These are phyloP conservation scores for Pseudogymnoascus sp. DNA, from an alignment of 2,329 filamentous ascomycete genomes.

Conservation along the genomic window DNA sequence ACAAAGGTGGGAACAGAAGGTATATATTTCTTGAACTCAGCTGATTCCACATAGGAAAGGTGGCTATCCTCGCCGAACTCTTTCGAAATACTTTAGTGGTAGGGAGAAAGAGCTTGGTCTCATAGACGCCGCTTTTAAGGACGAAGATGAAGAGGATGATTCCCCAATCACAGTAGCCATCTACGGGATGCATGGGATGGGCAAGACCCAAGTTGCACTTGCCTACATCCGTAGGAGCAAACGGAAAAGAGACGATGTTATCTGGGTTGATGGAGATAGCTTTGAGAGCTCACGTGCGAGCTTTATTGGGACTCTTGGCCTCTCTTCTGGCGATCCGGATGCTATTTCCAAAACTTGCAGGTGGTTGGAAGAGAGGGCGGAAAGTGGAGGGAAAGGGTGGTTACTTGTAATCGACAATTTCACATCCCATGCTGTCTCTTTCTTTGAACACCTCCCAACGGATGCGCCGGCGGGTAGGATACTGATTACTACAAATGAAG, in stretches of 20 bases:
- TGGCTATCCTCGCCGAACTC: not conserved
- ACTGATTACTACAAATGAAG: not conserved
- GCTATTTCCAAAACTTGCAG: not conserved
- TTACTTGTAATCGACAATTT: not conserved
- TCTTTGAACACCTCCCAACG: not conserved
- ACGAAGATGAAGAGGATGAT: slow-evolving; percentile 7
- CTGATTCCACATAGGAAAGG: not conserved
- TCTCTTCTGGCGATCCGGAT: not conserved
- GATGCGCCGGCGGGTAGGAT: not conserved
- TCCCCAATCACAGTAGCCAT: slow-evolving; percentile 15
- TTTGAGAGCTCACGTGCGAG: not conserved
- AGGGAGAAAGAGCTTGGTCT: not conserved
- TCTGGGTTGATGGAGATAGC: slow-evolving; percentile 20
- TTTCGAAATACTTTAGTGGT: not conserved
- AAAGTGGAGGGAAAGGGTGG: not conserved
- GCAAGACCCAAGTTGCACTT: slow-evolving; percentile 29
- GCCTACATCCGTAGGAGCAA: slow-evolving; percentile 24
- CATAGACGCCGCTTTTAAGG: not conserved
- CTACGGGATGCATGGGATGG: slow-evolving; percentile 22
- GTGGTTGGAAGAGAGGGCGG: not conserved
- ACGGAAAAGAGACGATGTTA: slow-evolving; percentile 22
- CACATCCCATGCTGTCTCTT: not conserved
- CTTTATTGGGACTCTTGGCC: not conserved
- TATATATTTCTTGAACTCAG: not conserved
- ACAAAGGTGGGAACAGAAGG: not conserved